phyloP scores from a whole-genome alignment of 805 yeast species.

The Ogataea pini region DNA sequence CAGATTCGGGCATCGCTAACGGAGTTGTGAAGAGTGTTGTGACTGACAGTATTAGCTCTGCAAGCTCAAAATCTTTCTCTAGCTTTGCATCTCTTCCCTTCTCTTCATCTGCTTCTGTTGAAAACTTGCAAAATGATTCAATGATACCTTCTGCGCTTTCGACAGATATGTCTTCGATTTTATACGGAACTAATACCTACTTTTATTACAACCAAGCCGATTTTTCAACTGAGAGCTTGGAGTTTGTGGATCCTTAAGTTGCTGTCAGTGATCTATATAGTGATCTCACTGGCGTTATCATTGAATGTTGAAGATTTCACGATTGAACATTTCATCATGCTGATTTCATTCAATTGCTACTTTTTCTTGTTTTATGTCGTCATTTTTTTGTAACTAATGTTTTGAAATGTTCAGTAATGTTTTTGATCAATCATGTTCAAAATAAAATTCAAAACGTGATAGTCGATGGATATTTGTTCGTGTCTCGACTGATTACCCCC shows the following conservation, averaged over 20 bases:
- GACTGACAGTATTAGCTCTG: not conserved
- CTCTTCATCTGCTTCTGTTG: not conserved
- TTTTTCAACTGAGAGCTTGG: slow-evolving; percentile 18
- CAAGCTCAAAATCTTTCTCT: not conserved
- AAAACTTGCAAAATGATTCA: not conserved
- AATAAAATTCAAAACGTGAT: too few relatives aligned
- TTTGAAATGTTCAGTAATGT: too few relatives aligned
- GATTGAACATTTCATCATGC: too few relatives aligned
- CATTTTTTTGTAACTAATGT: too few relatives aligned
- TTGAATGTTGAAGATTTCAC: slow-evolving; percentile 8
- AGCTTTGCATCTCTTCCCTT: not conserved
- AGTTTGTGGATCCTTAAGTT: slow-evolving; percentile 14
- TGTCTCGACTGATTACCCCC: slow-evolving; percentile 2
- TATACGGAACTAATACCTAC: slow-evolving; percentile 4
- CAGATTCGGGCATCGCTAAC: slow-evolving; percentile 58
- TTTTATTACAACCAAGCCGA: slow-evolving; percentile 19
- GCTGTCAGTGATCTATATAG: slow-evolving; percentile 12
- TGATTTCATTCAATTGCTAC: too few relatives aligned
- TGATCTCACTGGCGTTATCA: slow-evolving; percentile 11
- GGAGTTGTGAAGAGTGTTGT: slow-evolving; percentile 45
- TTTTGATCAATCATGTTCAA: not conserved
- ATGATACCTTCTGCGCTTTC: slow-evolving; percentile 4
- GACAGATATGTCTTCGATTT: slow-evolving; percentile 14
- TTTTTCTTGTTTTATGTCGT: not conserved
- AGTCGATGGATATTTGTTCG: not conserved